These are phyloP conservation scores for Oxalis stricta DNA, from an alignment of 441 rosid genomes.

Conservation along the genomic window DNA sequence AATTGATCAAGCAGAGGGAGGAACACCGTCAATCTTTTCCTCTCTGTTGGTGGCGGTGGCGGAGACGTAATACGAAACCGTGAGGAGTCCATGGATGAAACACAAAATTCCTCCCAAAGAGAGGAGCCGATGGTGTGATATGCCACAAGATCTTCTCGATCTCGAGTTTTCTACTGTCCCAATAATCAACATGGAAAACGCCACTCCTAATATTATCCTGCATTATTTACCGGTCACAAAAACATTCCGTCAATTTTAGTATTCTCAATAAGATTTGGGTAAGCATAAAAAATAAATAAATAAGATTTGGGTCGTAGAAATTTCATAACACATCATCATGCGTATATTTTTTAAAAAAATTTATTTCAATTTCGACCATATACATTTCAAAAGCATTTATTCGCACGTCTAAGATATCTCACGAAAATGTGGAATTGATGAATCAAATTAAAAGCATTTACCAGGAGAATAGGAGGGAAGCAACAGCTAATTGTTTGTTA, in stretches of 20 bases:
- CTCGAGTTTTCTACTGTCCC: slow-evolving; percentile 48
- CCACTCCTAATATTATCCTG: slow-evolving; percentile 50
- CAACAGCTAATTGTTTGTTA: slow-evolving; percentile 63
- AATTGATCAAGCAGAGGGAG: slow-evolving; percentile 11
- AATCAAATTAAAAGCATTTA: slow-evolving; percentile 14
- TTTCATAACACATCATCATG: no score
- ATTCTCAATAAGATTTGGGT: neutral
- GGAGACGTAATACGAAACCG: slow-evolving; percentile 53
- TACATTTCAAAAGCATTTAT: no score
- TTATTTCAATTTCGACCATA: no score
- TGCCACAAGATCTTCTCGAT: slow-evolving; percentile 45
- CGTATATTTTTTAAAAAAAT: no score
- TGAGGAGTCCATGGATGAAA: slow-evolving; percentile 60
- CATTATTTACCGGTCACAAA: neutral
- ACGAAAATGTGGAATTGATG: no score
- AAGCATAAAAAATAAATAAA: neutral
- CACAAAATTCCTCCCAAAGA: slow-evolving; percentile 62
- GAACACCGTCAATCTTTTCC: neutral
- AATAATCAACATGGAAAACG: slow-evolving; percentile 45
- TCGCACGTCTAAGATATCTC: no score
- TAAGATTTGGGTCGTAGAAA: no score
- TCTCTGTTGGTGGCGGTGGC: slow-evolving; percentile 45
- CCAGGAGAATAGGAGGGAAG: slow-evolving; percentile 80
- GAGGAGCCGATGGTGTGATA: slow-evolving; percentile 41
- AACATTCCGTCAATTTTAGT: neutral